Percentiles rank a stretch among this genome's conserved stretches.
Evolutionary conservation across 75 land plant genomes (phyloP).

Genomic region (Picea sitchensis): DNA sequence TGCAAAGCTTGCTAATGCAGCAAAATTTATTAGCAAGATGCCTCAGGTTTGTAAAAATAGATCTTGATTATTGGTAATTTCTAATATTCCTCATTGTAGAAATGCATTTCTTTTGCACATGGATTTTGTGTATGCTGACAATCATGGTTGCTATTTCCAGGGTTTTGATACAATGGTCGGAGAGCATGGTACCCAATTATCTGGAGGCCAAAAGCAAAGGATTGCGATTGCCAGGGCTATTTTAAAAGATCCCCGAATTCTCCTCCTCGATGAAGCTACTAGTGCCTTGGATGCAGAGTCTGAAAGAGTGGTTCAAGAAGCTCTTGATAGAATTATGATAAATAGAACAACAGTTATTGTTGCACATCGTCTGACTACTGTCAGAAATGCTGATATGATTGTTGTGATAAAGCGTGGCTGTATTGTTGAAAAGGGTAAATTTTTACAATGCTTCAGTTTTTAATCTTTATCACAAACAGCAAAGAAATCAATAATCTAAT

Average conservation of each 20-base stretch:
- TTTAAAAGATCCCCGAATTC: constrained; percentile 67
- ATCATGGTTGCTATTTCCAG: constrained; percentile 25
- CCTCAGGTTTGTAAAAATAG: constrained; percentile 55
- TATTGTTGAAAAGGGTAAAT: constrained; percentile 49
- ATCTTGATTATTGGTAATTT: neutral
- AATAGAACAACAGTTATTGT: constrained; percentile 74
- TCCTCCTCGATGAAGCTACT: constrained; percentile 86
- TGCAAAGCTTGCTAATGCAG: constrained; percentile 86
- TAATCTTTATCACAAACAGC: too few species aligned
- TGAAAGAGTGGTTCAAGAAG: constrained; percentile 77
- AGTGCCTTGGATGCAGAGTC: constrained; percentile 84
- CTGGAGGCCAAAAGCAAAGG: constrained; percentile 90
- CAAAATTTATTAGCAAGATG: constrained; percentile 82
- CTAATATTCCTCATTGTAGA: neutral
- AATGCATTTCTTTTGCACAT: neutral
- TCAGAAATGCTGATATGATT: constrained; percentile 62
- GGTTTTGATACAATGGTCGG: constrained; percentile 80
- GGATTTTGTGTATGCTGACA: neutral
- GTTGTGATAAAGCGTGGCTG: constrained; percentile 67
- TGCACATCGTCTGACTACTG: constrained; percentile 78
- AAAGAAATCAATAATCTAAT: neutral
- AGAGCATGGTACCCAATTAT: constrained; percentile 78
- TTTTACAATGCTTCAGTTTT: neutral
- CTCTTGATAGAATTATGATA: constrained; percentile 53
- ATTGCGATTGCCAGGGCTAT: constrained; percentile 88